A percentile compares a stretch with the other conserved stretches of the same genome.
Conservation (phyloP, 345 rosid genomes). For the Bruguiera parviflora region DNA sequence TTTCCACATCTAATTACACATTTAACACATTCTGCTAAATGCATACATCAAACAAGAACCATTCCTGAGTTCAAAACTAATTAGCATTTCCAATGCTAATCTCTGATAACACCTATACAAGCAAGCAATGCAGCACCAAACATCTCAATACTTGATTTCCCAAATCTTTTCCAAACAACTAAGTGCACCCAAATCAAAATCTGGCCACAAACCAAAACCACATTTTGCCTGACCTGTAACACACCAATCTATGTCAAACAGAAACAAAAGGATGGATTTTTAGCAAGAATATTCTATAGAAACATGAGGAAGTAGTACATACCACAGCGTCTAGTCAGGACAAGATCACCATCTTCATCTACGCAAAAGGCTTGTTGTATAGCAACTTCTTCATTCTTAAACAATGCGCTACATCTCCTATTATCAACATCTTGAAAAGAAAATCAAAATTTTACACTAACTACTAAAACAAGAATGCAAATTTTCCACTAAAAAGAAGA, state of each 20-base stretch:
- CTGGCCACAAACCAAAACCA: too few relatives aligned
- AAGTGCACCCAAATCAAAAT: too few relatives aligned
- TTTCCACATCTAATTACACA: too few relatives aligned
- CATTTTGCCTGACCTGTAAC: too few relatives aligned
- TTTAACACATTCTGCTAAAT: too few relatives aligned
- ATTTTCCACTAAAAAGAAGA: background rate
- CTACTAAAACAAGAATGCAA: background rate
- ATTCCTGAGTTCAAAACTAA: too few relatives aligned
- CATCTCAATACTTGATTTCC: background rate
- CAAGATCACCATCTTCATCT: conserved; percentile 88
- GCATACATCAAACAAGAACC: too few relatives aligned
- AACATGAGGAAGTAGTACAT: background rate
- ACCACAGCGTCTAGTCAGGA: conserved; percentile 60
- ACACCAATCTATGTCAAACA: background rate
- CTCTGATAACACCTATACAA: background rate
- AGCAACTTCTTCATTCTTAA: conserved; percentile 24
- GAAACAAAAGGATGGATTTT: background rate
- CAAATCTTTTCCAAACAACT: too few relatives aligned
- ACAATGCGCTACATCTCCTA: conserved; percentile 26
- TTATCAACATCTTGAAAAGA: background rate
- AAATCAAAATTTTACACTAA: background rate
- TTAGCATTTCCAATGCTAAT: too few relatives aligned
- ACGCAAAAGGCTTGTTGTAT: conserved; percentile 21
- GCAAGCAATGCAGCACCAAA: background rate
- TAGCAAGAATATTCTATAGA: background rate